A percentile compares a stretch with the other conserved stretches of the same genome.
phyloP scores from a whole-genome alignment of 148 eudicot species.

The Chenopodium suecicum region DNA sequence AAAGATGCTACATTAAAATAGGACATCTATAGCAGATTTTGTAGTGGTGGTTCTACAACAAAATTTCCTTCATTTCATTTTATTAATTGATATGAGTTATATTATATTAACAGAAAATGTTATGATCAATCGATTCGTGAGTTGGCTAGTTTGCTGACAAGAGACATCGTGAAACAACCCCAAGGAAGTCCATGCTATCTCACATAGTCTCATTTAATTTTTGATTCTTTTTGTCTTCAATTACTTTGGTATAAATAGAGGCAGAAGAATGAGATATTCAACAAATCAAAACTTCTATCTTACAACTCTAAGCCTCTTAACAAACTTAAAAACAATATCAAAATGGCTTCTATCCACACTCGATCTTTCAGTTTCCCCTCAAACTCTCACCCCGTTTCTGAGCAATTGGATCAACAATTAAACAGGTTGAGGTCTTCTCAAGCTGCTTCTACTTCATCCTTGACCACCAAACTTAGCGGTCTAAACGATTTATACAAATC shows the following conservation, averaged over 20 bases:
- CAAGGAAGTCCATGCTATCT: not conserved
- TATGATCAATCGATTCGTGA: not conserved
- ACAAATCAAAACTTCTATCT: conserved; percentile 1
- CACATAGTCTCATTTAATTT: not conserved
- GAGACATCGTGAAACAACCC: conserved; percentile 4
- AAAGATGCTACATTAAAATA: not conserved
- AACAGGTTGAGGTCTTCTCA: conserved; percentile 14
- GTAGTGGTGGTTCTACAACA: not conserved
- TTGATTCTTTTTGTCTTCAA: conserved; percentile 24
- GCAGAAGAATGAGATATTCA: not conserved
- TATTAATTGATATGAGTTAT: not conserved
- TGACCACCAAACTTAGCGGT: not conserved
- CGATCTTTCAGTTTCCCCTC: conserved; percentile 11
- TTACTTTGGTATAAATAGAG: conserved; percentile 15
- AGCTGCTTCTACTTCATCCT: conserved; percentile 19
- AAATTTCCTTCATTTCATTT: not conserved
- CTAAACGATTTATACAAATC: not conserved
- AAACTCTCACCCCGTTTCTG: conserved; percentile 5
- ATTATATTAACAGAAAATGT: not conserved
- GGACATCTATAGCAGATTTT: not conserved
- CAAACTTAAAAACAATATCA: not conserved
- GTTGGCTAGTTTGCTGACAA: conserved; percentile 8
- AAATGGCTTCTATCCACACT: conserved; percentile 21
- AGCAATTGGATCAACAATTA: not conserved
- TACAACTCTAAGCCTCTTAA: not conserved